Evolutionary conservation across 208 protist genomes (phyloP), one percentile per base, ranked within the genome.

Genomic region (Acanthamoeba comandoni): DNA sequence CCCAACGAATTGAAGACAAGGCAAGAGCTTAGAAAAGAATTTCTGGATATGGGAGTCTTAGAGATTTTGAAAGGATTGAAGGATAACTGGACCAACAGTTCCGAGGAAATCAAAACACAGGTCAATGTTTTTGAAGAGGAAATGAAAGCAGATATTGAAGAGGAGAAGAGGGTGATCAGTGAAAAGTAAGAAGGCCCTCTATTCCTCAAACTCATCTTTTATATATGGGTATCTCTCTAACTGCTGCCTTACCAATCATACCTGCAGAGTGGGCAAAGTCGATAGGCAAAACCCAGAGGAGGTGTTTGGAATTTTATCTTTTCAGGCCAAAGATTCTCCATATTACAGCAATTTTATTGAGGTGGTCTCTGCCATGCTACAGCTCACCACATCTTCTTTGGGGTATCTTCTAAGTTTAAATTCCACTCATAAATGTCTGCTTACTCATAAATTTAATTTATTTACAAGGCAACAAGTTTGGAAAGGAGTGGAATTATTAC

Each of bases 91-190:
- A 58, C 77, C 4, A 43, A 53, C 57, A 35, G 31, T 5, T 86
- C 77, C 0, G 49, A 53, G 9, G 77, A 86, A 58, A 53, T 86
- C 53, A 86, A 86, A 43, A 86, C 77, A 8, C 77, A 86, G 35
- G 11, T 86, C 51, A 67, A 86, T 53, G 77, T 86, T 19, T 86
- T 86, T n/a, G 55, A 69, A 58, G 77, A 86, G 77, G 77, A 86
- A 43, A 86, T 86, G 77, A 53, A 49, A 13, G 55, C 49, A 19
- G 77, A 86, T 49, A 31, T 22, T 15, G 39, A 86, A 22, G 77
- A 86, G 53, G 71, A 80, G n/a, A n/a, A 53, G 35, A 24, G 71
- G 0, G 2, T 80, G 43, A 24, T 43, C 35, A 43, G 35, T 43
- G 2, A 43, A 43, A 43, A 43, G 35, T 43, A 43, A 43, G 35